Evolutionary conservation across 371 early-diverging fungal genomes (phyloP).

Genomic region (Rhizomucor pusillus): DNA sequence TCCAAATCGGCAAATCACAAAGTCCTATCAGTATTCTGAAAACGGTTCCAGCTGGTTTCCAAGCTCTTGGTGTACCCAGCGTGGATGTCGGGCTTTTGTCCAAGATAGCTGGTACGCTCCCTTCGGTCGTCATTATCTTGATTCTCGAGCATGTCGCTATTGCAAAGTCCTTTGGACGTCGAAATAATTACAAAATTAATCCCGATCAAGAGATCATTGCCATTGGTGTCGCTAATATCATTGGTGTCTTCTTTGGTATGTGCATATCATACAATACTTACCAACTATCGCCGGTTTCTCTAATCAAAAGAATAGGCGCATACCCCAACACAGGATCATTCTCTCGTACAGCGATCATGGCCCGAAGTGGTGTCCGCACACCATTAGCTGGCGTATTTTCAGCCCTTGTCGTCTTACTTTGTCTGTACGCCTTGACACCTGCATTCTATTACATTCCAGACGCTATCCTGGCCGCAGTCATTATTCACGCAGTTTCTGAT

Average conservation of each 20-base stretch:
- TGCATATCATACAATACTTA: background rate
- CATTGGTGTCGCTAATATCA: constrained; percentile 77
- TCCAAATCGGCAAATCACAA: constrained; percentile 32
- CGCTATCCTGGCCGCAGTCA: constrained; percentile 75
- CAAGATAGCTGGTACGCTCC: constrained; percentile 48
- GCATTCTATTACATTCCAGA: constrained; percentile 85
- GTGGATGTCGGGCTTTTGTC: constrained; percentile 37
- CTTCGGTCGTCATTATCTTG: constrained; percentile 67
- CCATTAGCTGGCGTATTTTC: constrained; percentile 81
- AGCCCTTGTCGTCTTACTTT: constrained; percentile 69
- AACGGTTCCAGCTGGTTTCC: constrained; percentile 68
- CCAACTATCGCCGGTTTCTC: background rate
- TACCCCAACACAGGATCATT: constrained; percentile 49
- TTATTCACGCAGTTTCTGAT: constrained; percentile 70
- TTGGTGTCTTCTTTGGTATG: constrained; percentile 77
- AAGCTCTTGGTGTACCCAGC: constrained; percentile 49
- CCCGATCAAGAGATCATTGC: constrained; percentile 86
- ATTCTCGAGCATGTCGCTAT: constrained; percentile 85
- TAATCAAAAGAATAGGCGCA: constrained; percentile 12
- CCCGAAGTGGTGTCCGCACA: constrained; percentile 77
- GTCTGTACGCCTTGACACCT: constrained; percentile 78
- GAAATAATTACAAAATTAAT: constrained; percentile 60
- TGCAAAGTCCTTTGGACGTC: constrained; percentile 76
- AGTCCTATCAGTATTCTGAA: constrained; percentile 59
- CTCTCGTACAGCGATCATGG: constrained; percentile 68